Conservation (phyloP, 495 filamentous ascomycete species). For the Cairneyella variabilis region DNA sequence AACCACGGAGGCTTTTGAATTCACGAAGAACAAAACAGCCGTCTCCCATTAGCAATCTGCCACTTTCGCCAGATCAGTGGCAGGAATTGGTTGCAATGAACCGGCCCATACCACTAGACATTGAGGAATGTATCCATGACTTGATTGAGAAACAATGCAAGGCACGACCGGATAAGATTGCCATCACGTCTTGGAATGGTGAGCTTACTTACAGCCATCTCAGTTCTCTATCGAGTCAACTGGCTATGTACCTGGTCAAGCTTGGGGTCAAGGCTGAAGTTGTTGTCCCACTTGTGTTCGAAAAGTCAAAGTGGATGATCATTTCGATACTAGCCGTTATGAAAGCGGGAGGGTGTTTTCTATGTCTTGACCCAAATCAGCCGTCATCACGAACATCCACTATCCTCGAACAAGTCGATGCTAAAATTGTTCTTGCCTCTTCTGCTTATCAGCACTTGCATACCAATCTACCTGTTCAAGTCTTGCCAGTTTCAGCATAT, state of each 20-base stretch:
- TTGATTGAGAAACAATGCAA: too few species aligned
- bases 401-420: constrained; percentile 48
- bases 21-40: too few species aligned
- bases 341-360: constrained; percentile 52
- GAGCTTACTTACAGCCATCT: too few species aligned
- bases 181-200: too few species aligned
- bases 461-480: neutral
- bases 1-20: too few species aligned
- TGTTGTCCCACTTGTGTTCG: constrained; percentile 28
- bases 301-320: constrained; percentile 42
- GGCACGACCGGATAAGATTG: too few species aligned
- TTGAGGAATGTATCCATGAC: too few species aligned
- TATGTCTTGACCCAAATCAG: constrained; percentile 53
- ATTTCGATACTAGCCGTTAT: constrained; percentile 30
- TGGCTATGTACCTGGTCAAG: neutral
- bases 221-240: neutral
- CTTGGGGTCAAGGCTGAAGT: neutral
- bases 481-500: constrained; percentile 2
- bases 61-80: too few species aligned
- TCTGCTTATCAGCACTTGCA: neutral
- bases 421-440: constrained; percentile 52
- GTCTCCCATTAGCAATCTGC: too few species aligned
- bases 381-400: constrained; percentile 50
- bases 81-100: too few species aligned
- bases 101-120: too few species aligned